phyloP scores from a whole-genome alignment of 306 rosid genomes.

The Quercus robur region DNA sequence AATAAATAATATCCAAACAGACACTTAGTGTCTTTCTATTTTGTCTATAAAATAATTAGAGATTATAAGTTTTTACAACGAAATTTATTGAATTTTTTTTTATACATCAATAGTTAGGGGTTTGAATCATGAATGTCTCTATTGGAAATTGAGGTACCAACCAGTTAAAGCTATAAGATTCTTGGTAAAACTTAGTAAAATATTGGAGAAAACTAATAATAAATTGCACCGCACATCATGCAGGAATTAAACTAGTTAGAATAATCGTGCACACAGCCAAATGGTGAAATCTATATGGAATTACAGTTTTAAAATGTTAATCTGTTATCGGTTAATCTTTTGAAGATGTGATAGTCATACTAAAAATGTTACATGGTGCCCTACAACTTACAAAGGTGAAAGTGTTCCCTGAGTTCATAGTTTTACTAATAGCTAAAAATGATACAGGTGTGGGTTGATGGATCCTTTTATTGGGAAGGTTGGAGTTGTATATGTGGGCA shows the following conservation, averaged over 20 bases:
- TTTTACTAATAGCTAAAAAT: constrained; percentile 29
- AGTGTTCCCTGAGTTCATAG: constrained; percentile 1
- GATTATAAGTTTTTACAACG: too few relatives aligned
- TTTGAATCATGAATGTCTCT: too few relatives aligned
- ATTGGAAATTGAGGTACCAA: too few relatives aligned
- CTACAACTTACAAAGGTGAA: constrained; percentile 24
- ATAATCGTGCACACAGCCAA: background rate
- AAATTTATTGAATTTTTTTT: too few relatives aligned
- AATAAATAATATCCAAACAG: too few relatives aligned
- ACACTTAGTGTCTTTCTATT: too few relatives aligned
- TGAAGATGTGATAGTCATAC: background rate
- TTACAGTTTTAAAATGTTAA: background rate
- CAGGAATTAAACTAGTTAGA: background rate
- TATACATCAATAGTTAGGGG: too few relatives aligned
- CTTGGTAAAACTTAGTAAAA: too few relatives aligned
- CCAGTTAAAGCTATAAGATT: too few relatives aligned
- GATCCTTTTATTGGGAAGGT: constrained; percentile 36
- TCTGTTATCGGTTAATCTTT: background rate
- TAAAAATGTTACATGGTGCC: constrained; percentile 36
- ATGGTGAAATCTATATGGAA: background rate
- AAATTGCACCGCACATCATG: too few relatives aligned
- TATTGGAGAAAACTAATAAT: too few relatives aligned
- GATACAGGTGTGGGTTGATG: constrained; percentile 21
- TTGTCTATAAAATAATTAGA: too few relatives aligned
- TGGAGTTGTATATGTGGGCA: constrained; percentile 76